Base-by-base conservation (phyloP, 495 filamentous ascomycete genomes). In the Xylaria intraflava region DNA sequence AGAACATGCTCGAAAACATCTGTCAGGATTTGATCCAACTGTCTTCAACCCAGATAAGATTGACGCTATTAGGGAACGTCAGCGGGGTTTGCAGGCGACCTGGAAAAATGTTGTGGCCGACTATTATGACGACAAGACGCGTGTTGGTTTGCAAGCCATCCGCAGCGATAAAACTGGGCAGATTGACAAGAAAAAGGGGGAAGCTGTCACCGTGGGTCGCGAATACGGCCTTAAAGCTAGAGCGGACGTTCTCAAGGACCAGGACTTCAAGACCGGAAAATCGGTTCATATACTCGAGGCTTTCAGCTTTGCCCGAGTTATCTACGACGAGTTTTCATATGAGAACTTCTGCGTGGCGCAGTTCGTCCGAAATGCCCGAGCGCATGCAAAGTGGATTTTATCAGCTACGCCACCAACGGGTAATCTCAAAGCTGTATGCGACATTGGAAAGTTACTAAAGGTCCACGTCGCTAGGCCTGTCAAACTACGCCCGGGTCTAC, bases 271-370 rank as follows among this genome's bases (percentile, higher is more conserved):
- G 17, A 9, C 12, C 11, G 16, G 47, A 5, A 16, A 38, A 17
- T 17, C 33, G 29, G 1, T 57, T n/a, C 11, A 16, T 75, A 31
- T 46, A 0, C 57, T 88, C 2, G 83, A 87, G 49, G 74, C 75
- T 49, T 87, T 83, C 65, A 68, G 66, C 10, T 89, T 79, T 58
- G 73, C 79, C 46, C 78, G 86, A 0, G 57, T 87, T 12, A 72
- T 89, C 3, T 75, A 87, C 40, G 86, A 89, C 59, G 86, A 89
- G 49, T 88, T 80, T 63, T 80, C 82, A 1, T 85, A 86, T 57
- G 63, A 74, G 31, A 67, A 74, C 12, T 57, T 69, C 19, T 57
- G 69, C 3, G 47, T 64, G 20, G 53, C 51, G 3, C 48, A 56
- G n/a, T 72, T 75, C 53, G 56, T 72, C 22, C 50, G 55, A 23